Evolutionary conservation across 2,329 filamentous ascomycete species (phyloP).

Genomic region (Knoxdaviesia proteae): DNA sequence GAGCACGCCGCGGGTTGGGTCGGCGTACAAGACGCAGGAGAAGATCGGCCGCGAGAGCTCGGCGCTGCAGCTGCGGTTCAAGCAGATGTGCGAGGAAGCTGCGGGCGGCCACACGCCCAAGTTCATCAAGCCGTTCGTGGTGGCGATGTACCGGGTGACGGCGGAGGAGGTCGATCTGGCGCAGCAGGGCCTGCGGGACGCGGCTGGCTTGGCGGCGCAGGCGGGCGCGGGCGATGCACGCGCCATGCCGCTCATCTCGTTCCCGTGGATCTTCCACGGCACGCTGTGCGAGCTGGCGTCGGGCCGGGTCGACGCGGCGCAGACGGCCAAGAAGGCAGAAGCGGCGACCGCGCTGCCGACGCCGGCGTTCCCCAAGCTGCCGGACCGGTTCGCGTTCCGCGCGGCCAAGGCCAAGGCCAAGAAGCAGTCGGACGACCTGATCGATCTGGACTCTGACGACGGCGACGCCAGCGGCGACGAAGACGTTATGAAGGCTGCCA

Average conservation of each 20-base stretch:
- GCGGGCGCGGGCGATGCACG: slow-evolving; percentile 6
- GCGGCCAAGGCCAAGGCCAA: too few species aligned
- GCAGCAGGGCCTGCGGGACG: slow-evolving; percentile 20
- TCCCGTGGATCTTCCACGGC: slow-evolving; percentile 74
- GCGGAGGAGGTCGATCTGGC: slow-evolving; percentile 45
- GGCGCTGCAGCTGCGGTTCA: slow-evolving; percentile 48
- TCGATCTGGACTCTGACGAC: too few species aligned
- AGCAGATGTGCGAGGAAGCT: slow-evolving; percentile 40
- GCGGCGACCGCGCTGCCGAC: slow-evolving; percentile 1
- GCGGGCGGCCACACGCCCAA: slow-evolving; percentile 27
- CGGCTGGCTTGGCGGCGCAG: slow-evolving; percentile 14
- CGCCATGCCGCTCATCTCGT: slow-evolving; percentile 66
- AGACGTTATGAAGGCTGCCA: too few species aligned
- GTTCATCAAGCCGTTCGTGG: slow-evolving; percentile 52
- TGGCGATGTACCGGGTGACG: slow-evolving; percentile 76
- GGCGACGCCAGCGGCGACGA: too few species aligned
- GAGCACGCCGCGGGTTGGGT: slow-evolving; percentile 46
- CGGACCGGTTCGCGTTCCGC: too few species aligned
- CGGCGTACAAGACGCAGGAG: slow-evolving; percentile 75
- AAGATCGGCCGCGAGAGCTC: slow-evolving; percentile 50
- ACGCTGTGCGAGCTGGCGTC: slow-evolving; percentile 50
- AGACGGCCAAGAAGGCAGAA: slow-evolving; percentile 3
- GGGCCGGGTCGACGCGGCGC: slow-evolving; percentile 2
- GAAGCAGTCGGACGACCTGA: too few species aligned
- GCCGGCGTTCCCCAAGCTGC: not conserved